Evolutionary conservation across 2,329 filamentous ascomycete species (phyloP), one percentile per base, ranked within the genome.

Genomic region (Ramularia collo-cygni): DNA sequence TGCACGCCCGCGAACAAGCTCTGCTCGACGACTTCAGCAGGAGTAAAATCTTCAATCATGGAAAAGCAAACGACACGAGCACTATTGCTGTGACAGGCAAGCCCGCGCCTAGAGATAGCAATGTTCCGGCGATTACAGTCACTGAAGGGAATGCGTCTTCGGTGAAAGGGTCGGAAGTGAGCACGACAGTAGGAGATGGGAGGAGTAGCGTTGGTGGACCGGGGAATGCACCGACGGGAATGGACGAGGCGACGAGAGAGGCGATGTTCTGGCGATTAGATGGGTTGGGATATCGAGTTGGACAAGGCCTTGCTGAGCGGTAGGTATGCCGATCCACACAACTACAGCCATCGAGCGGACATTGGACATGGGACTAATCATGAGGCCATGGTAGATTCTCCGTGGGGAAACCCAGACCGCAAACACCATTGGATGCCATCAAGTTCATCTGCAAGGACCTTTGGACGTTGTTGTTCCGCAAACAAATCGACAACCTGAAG

Each of bases 401-500:
- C 8, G 75, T 77, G 58, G 85, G 93, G 61, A 76, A 87, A 37
- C 87, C 90, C 28, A 84, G 88, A 35, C 93, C 95, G 60, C 85
- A 83, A 46, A 88, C 95, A 55, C 89, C 89, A 3, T 77, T 98
- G 29, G 92, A 96, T 60, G 84, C 89, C 35, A 98, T 98, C 62
- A 98, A 98, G 64, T 96, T 98, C 59, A 73, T 98, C 35, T 98
- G 92, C 76, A 98, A 98, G 70, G 92, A 98, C 63, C 74, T 98
- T 31, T 98, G 92, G 92, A 88, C 80, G 24, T 73, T 96, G 14
- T 77, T 95, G 12, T 98, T 95, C 65, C 77, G 85, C 61, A 98
- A 98, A 67, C 93, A 96, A 64, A 86, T 98, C 58, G 92, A 98
- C 65, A 98, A 98, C 62, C 74, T 98, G 33, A 98, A 98, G 68